These are phyloP conservation scores for Cladorrhinum samala DNA, from an alignment of 495 filamentous ascomycete genomes.

Conservation along the genomic window DNA sequence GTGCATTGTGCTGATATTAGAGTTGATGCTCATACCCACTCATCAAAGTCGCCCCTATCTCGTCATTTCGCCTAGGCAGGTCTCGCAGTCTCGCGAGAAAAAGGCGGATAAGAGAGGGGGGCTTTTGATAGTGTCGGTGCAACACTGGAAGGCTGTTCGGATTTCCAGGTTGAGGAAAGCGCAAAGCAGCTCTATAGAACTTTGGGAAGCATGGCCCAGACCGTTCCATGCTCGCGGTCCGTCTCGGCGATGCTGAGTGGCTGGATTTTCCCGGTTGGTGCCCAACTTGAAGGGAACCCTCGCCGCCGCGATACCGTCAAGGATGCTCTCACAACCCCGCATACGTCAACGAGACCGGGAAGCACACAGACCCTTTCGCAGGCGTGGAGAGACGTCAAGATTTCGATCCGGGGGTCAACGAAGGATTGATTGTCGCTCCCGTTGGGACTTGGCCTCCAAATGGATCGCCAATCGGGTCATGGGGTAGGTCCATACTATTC, in stretches of 20 bases:
- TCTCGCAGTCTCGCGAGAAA: no score
- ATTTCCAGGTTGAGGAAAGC: background rate
- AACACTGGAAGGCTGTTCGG: background rate
- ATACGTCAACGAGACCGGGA: background rate
- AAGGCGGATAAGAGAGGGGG: background rate
- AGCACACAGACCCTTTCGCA: background rate
- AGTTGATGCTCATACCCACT: constrained; percentile 7
- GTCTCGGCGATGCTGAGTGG: constrained; percentile 9
- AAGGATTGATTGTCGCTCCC: background rate
- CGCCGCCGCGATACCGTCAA: background rate
- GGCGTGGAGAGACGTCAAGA: background rate
- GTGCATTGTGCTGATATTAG: constrained; percentile 6
- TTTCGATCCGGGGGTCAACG: background rate
- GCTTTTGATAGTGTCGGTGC: background rate
- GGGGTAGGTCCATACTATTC: background rate
- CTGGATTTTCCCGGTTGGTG: constrained; percentile 5
- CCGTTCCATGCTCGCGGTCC: constrained; percentile 2
- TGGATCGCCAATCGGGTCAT: no score
- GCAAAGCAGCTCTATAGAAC: no score
- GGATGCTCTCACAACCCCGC: background rate
- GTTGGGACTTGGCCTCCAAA: background rate
- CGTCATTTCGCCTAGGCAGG: constrained; percentile 5
- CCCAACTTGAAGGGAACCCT: constrained; percentile 15
- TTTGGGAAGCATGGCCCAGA: no score
- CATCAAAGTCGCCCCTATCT: background rate